Evolutionary conservation across 1,139 yeast species (phyloP).

Genomic region (Kluyveromyces sp.): DNA sequence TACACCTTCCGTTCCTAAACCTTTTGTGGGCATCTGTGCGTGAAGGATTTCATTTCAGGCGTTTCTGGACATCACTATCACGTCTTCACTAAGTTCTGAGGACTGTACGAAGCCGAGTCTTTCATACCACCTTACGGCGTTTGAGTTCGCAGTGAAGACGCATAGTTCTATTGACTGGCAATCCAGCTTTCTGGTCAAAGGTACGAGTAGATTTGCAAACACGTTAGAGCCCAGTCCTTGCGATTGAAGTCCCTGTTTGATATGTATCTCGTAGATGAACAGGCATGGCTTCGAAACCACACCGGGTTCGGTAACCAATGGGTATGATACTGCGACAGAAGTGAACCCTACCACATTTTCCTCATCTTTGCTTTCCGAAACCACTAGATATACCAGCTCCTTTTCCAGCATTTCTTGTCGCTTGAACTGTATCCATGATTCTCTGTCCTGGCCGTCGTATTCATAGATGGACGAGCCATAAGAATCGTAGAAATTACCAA

Average conservation of each 20-base stretch:
- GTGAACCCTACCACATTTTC: background rate
- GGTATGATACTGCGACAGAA: conserved; percentile 1
- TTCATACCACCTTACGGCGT: conserved; percentile 22
- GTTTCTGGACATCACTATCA: conserved; percentile 2
- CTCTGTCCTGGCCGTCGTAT: conserved; percentile 8
- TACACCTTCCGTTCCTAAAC: too few species aligned
- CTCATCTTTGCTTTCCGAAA: background rate
- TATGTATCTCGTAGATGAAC: conserved; percentile 28
- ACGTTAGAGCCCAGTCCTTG: conserved; percentile 18
- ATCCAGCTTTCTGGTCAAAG: conserved; percentile 1
- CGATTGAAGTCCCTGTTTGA: conserved; percentile 14
- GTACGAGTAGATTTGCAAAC: conserved; percentile 5
- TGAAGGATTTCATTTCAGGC: too few species aligned
- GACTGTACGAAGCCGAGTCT: conserved; percentile 11
- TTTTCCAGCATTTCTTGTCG: conserved; percentile 23
- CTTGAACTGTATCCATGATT: conserved; percentile 24
- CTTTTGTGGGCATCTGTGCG: too few species aligned
- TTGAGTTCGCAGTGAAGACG: conserved; percentile 25
- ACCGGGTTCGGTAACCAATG: background rate
- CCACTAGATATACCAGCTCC: conserved; percentile 22
- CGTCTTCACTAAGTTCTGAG: conserved; percentile 1
- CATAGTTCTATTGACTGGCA: conserved; percentile 18
- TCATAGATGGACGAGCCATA: conserved; percentile 10
- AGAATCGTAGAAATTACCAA: conserved; percentile 21
- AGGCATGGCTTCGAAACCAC: conserved; percentile 4